phyloP scores from a whole-genome alignment of 495 filamentous ascomycete species.

The Elaphomyces granulatus region DNA sequence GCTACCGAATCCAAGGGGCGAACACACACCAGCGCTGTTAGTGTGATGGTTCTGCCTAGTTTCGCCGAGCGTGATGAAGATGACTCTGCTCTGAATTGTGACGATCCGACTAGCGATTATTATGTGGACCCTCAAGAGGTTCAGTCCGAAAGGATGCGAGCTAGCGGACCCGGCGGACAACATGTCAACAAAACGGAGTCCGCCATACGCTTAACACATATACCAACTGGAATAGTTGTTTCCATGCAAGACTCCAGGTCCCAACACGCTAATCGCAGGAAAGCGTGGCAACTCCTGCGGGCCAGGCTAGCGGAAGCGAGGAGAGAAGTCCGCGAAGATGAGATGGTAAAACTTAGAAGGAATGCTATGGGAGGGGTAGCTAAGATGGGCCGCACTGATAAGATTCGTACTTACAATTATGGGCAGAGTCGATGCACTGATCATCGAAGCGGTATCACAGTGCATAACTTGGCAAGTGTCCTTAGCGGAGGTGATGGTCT shows the following conservation, averaged over 20 bases:
- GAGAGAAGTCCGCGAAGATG: slow-evolving; percentile 74
- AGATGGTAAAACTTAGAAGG: slow-evolving; percentile 54
- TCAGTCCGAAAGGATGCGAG: slow-evolving; percentile 75
- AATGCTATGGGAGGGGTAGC: slow-evolving; percentile 61
- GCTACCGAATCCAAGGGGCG: slow-evolving; percentile 79
- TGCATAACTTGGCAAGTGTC: slow-evolving; percentile 71
- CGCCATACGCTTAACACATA: slow-evolving; percentile 83
- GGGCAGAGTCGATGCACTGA: slow-evolving; percentile 87
- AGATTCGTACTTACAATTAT: slow-evolving; percentile 93
- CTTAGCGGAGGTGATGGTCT: slow-evolving; percentile 56
- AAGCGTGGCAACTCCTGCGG: slow-evolving; percentile 73
- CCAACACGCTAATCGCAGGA: slow-evolving; percentile 76
- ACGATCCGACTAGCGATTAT: slow-evolving; percentile 80
- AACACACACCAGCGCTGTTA: slow-evolving; percentile 83
- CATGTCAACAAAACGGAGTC: slow-evolving; percentile 98
- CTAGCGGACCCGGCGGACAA: slow-evolving; percentile 83
- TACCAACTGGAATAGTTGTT: slow-evolving; percentile 72
- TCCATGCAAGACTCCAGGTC: slow-evolving; percentile 85
- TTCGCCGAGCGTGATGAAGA: slow-evolving; percentile 46
- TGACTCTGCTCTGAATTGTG: slow-evolving; percentile 44
- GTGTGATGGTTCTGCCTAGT: slow-evolving; percentile 78
- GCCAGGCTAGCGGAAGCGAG: slow-evolving; percentile 67
- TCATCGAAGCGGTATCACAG: slow-evolving; percentile 69
- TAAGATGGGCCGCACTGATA: slow-evolving; percentile 77
- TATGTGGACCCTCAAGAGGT: slow-evolving; percentile 82